Evolutionary conservation across 371 early-diverging fungal species (phyloP).

Genomic region (Mortierella sp.): DNA sequence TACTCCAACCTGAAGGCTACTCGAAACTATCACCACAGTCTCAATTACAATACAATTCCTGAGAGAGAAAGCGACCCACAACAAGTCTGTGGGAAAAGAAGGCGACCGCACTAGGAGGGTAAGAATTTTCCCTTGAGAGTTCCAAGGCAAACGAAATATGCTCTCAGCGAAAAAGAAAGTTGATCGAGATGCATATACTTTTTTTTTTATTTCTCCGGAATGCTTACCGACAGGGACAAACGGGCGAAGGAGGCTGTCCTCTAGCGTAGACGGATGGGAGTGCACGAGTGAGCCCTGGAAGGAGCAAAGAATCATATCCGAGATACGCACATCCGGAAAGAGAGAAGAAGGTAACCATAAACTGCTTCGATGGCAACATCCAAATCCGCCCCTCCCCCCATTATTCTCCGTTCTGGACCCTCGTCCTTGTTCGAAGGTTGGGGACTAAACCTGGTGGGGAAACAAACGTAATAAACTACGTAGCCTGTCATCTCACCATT

Average conservation of each 20-base stretch:
- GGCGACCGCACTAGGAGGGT: too few relatives aligned
- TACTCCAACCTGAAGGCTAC: too few relatives aligned
- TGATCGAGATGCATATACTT: neutral
- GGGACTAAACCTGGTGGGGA: neutral
- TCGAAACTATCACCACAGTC: too few relatives aligned
- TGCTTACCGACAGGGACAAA: neutral
- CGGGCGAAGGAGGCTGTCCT: neutral
- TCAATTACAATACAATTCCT: too few relatives aligned
- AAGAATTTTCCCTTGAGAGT: too few relatives aligned
- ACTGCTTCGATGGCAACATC: constrained; percentile 6
- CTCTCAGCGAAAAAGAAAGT: neutral
- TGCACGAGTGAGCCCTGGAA: too few relatives aligned
- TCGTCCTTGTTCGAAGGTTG: neutral
- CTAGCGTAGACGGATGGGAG: too few relatives aligned
- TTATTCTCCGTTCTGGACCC: neutral
- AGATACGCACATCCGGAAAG: too few relatives aligned
- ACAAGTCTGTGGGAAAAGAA: too few relatives aligned
- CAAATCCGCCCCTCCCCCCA: neutral
- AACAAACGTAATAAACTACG: neutral
- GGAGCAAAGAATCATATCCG: neutral
- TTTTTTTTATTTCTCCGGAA: constrained; percentile 11
- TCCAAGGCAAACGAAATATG: neutral
- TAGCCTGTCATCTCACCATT: neutral
- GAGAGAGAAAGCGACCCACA: too few relatives aligned
- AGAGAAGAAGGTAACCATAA: neutral